A percentile compares a stretch with the other conserved stretches of the same genome.
Conservation (phyloP, 1,284 basidiomycete species). For the Caloboletus inedulis region DNA sequence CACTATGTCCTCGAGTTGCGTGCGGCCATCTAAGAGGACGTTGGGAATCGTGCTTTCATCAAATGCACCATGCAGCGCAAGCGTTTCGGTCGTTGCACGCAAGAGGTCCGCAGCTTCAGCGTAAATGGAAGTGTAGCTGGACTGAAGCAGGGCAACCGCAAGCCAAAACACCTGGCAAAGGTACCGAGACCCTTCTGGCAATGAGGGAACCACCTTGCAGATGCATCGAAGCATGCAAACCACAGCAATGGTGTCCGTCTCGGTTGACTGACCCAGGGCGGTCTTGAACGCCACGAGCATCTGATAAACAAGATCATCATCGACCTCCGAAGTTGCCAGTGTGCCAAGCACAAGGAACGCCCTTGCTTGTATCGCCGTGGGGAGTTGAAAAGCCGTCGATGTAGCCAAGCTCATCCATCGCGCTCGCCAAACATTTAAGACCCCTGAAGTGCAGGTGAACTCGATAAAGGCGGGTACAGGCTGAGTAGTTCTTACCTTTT, state of each 20-base stretch:
- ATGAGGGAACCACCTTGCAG: constrained; percentile 69
- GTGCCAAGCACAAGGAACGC: constrained; percentile 85
- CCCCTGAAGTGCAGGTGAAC: constrained; percentile 46
- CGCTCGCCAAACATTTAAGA: constrained; percentile 89
- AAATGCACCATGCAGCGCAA: constrained; percentile 61
- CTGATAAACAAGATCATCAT: constrained; percentile 87
- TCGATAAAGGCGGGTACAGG: neutral
- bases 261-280: constrained; percentile 59
- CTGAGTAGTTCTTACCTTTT: constrained; percentile 49
- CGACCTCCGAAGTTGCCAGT: constrained; percentile 75
- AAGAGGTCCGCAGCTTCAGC: constrained; percentile 66
- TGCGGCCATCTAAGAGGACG: constrained; percentile 65
- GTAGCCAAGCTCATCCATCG: constrained; percentile 93
- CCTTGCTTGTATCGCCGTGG: constrained; percentile 84
- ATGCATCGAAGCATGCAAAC: constrained; percentile 87
- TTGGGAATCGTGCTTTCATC: constrained; percentile 51
- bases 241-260: constrained; percentile 71
- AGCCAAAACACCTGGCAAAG: constrained; percentile 80
- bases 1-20: constrained; percentile 63
- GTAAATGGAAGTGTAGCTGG: constrained; percentile 72
- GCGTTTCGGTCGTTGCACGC: constrained; percentile 63
- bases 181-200: constrained; percentile 70
- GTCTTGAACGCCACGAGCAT: constrained; percentile 80
- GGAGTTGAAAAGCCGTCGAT: constrained; percentile 89
- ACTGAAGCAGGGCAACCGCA: constrained; percentile 76